These are phyloP conservation scores for Penicillium freii DNA, from an alignment of 2,329 filamentous ascomycete genomes.

Conservation along the genomic window DNA sequence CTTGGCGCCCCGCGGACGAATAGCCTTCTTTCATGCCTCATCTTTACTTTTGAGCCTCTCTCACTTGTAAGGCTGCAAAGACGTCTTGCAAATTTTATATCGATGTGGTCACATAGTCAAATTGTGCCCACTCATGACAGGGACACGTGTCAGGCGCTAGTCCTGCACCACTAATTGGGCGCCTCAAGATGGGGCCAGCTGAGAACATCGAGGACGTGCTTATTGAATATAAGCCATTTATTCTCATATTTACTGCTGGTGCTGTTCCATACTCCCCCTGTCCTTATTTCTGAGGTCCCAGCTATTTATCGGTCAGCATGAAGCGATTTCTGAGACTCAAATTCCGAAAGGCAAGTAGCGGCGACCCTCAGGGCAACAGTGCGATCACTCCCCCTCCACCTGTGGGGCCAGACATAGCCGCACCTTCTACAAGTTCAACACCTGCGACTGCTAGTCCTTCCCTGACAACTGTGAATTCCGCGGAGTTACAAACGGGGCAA, in stretches of 20 bases:
- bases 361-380: background rate
- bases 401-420: background rate
- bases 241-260: background rate
- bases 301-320: background rate
- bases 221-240: background rate
- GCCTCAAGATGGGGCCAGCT: background rate
- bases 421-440: background rate
- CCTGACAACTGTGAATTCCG: too few relatives aligned
- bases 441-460: too few relatives aligned
- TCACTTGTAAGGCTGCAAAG: background rate
- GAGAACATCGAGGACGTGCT: background rate
- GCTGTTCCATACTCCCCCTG: background rate
- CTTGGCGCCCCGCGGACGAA: background rate
- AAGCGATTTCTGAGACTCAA: background rate
- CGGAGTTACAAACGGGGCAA: too few relatives aligned
- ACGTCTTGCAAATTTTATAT: background rate
- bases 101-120: background rate
- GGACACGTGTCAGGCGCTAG: background rate
- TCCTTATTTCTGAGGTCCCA: background rate
- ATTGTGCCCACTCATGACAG: background rate
- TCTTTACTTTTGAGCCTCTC: background rate
- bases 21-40: background rate
- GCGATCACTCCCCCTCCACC: background rate
- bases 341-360: background rate
- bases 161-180: background rate